Evolutionary conservation across 2,329 filamentous ascomycete species (phyloP).

Genomic region (Fusarium vanettenii): DNA sequence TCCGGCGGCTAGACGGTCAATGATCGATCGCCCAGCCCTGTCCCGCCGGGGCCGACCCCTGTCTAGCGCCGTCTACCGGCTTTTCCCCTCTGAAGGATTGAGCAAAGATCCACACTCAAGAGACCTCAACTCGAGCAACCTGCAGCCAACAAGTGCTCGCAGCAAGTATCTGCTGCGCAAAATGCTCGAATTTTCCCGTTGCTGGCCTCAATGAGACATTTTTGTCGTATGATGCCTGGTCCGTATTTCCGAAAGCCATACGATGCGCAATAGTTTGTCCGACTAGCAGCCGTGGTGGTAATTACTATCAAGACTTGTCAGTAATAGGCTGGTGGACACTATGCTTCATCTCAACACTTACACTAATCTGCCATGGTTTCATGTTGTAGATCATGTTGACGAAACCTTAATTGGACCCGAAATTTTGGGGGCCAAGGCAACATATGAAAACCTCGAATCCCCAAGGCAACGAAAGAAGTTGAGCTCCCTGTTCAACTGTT

Average conservation of each 20-base stretch:
- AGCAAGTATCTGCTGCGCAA: not conserved
- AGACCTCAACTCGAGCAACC: not conserved
- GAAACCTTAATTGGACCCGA: too few species aligned
- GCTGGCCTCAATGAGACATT: not conserved
- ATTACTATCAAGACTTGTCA: too few species aligned
- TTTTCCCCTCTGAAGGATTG: not conserved
- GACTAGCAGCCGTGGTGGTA: too few species aligned
- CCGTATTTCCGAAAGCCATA: not conserved
- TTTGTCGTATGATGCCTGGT: not conserved
- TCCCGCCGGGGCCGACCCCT: not conserved
- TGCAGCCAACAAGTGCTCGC: not conserved
- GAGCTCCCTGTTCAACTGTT: too few species aligned
- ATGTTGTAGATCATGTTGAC: too few species aligned
- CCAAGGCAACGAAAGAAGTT: too few species aligned
- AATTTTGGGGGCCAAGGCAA: too few species aligned
- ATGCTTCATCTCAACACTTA: too few species aligned
- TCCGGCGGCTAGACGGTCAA: conserved; percentile 34
- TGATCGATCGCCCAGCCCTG: conserved; percentile 9
- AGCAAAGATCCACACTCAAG: not conserved
- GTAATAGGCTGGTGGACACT: too few species aligned
- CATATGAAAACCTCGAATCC: too few species aligned
- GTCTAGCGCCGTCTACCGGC: not conserved
- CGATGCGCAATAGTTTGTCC: not conserved
- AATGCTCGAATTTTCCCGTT: not conserved
- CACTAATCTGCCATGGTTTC: too few species aligned